Conservation (phyloP, 1,139 yeast genomes). For the Saccharomycopsis crataegensis region DNA sequence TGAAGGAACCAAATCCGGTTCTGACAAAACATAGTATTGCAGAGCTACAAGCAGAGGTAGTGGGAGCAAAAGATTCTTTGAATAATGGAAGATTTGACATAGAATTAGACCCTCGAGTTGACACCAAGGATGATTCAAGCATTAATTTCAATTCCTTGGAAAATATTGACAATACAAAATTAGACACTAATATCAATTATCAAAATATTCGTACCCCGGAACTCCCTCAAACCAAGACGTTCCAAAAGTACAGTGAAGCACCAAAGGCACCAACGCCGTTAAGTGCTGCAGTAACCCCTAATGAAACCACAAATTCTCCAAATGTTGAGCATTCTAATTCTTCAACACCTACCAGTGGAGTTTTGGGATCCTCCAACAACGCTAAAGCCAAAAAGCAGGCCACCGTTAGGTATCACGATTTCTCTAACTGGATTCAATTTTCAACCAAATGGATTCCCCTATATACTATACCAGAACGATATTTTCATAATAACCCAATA, state of each 20-base stretch:
- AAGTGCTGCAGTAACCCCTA: not conserved
- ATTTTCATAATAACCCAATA: slow-evolving; percentile 31
- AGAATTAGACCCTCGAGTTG: not conserved
- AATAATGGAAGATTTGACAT: not conserved
- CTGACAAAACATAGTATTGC: not conserved
- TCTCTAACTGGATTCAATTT: slow-evolving; percentile 44
- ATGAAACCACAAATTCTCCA: not conserved
- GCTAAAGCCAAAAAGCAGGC: not conserved
- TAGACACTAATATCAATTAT: slow-evolving; percentile 6
- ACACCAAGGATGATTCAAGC: not conserved
- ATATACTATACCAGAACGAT: slow-evolving; percentile 40
- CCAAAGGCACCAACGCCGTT: not conserved
- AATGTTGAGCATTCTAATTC: not conserved
- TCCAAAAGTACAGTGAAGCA: not conserved
- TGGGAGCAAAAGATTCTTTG: not conserved
- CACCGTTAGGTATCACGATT: slow-evolving; percentile 17
- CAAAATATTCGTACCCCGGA: slow-evolving; percentile 19
- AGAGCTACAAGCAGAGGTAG: slow-evolving; percentile 4
- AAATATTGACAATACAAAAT: slow-evolving; percentile 1
- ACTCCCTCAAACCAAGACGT: slow-evolving; percentile 17
- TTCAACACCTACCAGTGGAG: not conserved
- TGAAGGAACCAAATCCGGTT: not conserved
- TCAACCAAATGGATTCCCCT: slow-evolving; percentile 44
- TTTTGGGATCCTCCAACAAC: not conserved
- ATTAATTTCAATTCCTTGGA: not conserved